Evolutionary conservation across 2,329 filamentous ascomycete species (phyloP).

Genomic region (Fusarium sp.): DNA sequence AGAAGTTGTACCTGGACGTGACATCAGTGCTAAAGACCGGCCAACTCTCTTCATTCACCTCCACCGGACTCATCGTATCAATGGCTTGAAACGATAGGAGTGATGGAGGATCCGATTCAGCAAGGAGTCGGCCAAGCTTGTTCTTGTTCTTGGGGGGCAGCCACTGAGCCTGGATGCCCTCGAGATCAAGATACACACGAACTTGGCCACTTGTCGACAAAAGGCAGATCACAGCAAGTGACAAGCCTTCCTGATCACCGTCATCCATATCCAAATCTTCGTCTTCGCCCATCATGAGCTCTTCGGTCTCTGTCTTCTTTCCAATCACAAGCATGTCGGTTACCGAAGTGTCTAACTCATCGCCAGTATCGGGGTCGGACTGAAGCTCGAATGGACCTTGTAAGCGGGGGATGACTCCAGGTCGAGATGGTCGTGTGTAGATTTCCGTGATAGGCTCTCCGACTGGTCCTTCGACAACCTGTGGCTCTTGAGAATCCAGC

Average conservation of each 20-base stretch:
- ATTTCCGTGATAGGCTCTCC: constrained; percentile 65
- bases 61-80: constrained; percentile 66
- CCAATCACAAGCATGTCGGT: constrained; percentile 73
- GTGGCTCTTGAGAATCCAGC: constrained; percentile 70
- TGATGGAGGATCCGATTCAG: constrained; percentile 56
- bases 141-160: constrained; percentile 67
- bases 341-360: constrained; percentile 66
- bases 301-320: constrained; percentile 68
- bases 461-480: constrained; percentile 60
- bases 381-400: constrained; percentile 72
- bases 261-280: constrained; percentile 69
- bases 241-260: constrained; percentile 68
- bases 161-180: constrained; percentile 74
- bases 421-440: constrained; percentile 66
- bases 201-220: constrained; percentile 70
- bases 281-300: constrained; percentile 72
- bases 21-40: constrained; percentile 71
- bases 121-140: constrained; percentile 55
- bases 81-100: constrained; percentile 72
- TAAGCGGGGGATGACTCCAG: constrained; percentile 67
- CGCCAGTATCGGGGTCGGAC: constrained; percentile 65
- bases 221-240: constrained; percentile 68
- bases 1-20: constrained; percentile 71
- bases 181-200: constrained; percentile 69
- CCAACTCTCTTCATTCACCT: constrained; percentile 68